Evolutionary conservation across 192 early-diverging fungal genomes (phyloP).

Genomic region (Rhizophagus clarus): DNA sequence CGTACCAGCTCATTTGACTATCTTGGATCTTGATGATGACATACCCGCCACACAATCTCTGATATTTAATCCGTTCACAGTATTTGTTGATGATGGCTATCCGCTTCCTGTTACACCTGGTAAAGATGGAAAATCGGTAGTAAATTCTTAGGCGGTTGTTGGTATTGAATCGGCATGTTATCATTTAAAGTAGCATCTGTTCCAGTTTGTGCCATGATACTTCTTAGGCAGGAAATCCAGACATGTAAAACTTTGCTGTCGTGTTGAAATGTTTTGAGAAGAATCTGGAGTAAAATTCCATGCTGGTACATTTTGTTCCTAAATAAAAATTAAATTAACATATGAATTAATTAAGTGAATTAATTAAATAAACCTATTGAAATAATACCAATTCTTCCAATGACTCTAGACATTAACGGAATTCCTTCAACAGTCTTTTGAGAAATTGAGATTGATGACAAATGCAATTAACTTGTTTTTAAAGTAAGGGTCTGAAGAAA

Average conservation of each 20-base stretch:
- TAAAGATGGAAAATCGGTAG: constrained; percentile 47
- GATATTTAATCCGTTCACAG: constrained; percentile 1
- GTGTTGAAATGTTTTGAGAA: constrained; percentile 26
- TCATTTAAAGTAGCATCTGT: constrained; percentile 28
- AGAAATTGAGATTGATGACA: background rate
- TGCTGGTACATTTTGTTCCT: constrained; percentile 26
- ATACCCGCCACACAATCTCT: background rate
- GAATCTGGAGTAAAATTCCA: constrained; percentile 30
- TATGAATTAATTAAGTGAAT: too few species aligned
- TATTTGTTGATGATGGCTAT: constrained; percentile 36
- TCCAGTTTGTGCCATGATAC: constrained; percentile 42
- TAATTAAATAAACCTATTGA: background rate
- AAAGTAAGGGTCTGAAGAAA: too few species aligned
- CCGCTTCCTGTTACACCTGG: constrained; percentile 42
- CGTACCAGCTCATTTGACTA: constrained; percentile 25
- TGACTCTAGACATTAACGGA: background rate
- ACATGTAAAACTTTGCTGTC: constrained; percentile 37
- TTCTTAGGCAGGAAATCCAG: constrained; percentile 49
- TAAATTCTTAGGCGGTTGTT: constrained; percentile 41
- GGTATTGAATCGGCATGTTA: constrained; percentile 19
- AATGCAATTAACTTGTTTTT: background rate
- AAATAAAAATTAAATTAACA: too few species aligned
- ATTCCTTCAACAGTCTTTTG: background rate
- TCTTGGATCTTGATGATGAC: constrained; percentile 11
- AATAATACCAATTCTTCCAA: background rate